A percentile compares a stretch with the other conserved stretches of the same genome.
phyloP scores from a whole-genome alignment of 768 basidiomycete genomes.

The Scleroderma bovista region DNA sequence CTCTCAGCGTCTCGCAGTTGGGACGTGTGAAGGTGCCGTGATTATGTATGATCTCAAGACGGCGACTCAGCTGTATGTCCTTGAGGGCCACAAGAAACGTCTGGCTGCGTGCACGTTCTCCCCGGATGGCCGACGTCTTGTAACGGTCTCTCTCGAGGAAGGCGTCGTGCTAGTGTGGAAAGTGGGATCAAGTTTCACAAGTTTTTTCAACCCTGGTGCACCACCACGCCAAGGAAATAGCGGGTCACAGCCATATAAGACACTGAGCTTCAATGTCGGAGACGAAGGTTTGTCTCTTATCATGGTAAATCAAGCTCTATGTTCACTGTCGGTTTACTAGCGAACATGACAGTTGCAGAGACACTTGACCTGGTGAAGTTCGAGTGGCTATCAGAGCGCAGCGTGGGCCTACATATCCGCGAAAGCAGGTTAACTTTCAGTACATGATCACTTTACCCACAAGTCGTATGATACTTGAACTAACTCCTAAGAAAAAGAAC shows the following conservation, averaged over 20 bases:
- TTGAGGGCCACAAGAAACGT: constrained; percentile 83
- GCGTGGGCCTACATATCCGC: constrained; percentile 75
- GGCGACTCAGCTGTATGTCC: constrained; percentile 88
- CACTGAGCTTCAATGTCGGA: constrained; percentile 78
- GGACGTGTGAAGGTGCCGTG: constrained; percentile 90
- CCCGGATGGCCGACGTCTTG: constrained; percentile 85
- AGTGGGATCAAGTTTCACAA: constrained; percentile 83
- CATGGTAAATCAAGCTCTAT: background rate
- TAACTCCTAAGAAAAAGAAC: too few species aligned
- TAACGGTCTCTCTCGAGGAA: constrained; percentile 85
- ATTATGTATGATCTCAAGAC: constrained; percentile 97
- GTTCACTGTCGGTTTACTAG: constrained; percentile 24
- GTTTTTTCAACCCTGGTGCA: constrained; percentile 86
- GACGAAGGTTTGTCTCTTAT: constrained; percentile 57
- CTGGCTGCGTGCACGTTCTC: constrained; percentile 88
- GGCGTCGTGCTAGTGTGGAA: constrained; percentile 90
- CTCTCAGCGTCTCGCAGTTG: constrained; percentile 86
- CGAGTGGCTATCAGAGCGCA: constrained; percentile 82
- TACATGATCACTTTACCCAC: constrained; percentile 42
- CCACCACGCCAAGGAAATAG: constrained; percentile 85
- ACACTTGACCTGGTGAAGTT: constrained; percentile 71
- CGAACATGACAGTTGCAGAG: constrained; percentile 52
- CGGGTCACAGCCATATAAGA: constrained; percentile 85
- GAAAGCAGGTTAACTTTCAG: constrained; percentile 84
- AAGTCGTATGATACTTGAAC: background rate